Evolutionary conservation across 208 protist genomes (phyloP), one percentile per base, ranked within the genome.

Genomic region (Acanthamoeba castellanii): DNA sequence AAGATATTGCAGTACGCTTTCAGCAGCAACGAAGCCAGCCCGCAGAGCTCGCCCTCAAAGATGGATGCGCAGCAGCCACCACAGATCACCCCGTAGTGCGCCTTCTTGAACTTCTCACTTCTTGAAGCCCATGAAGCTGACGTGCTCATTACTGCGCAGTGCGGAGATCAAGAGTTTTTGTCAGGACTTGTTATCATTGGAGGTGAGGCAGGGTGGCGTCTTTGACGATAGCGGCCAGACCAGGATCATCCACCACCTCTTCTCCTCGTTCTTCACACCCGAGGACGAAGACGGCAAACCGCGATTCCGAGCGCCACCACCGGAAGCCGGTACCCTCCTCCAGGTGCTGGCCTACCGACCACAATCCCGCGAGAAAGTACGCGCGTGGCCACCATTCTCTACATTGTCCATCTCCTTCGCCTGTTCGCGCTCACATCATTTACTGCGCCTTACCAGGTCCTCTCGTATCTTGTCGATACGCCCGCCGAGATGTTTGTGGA

Each of bases 211-310:
- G 64, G 81, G 81, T 42, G 81, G 81, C 18, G 81, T 88, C 47
- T 88, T 88, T 64, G 81, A 88, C 50, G 81, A 88, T 64, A 88
- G 81, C 81, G 81, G 81, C 22, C 81, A 88, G 52, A 88, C 81
- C 14, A 88, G 81, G 50, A 88, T 88, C 52, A 88, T 88, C 34
- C 81, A 88, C 52, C 81, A 88, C 20, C 81, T 88, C 50, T 88
- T 88, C 34, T 55, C 81, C 27, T 88, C 45, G 2, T 88, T 88
- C 52, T 88, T 88, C 50, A 64, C 81, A 16, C 45, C 47, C 50
- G 81, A 88, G 81, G 52, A 55, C 50, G 81, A 88, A 13, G 30
- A 64, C 45, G 81, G 81, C 42, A 88, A 88, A 64, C 81, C 81
- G 13, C 81, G 81, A 20, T 88, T 88, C 34, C 42, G 81, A 27